Evolutionary conservation across 495 filamentous ascomycete species (phyloP).

Genomic region (Neurospora cerealis): DNA sequence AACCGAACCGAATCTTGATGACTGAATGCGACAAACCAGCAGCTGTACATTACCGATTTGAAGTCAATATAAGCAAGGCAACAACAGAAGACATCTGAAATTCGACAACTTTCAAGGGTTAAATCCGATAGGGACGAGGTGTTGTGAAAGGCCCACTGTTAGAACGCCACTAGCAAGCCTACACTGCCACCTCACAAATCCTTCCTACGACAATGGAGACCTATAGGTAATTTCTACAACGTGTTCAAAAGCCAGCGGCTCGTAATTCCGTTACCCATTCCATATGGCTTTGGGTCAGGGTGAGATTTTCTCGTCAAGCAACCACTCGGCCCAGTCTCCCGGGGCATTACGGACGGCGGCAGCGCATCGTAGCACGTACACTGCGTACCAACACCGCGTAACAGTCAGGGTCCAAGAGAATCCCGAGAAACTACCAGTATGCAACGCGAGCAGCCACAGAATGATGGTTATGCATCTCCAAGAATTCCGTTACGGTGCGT

Average conservation of each 20-base stretch:
- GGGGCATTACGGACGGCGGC: not conserved
- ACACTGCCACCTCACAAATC: not conserved
- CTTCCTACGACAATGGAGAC: not conserved
- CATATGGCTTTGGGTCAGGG: not conserved
- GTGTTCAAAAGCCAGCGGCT: not conserved
- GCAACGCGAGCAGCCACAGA: not conserved
- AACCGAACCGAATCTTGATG: not conserved
- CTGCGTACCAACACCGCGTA: not conserved
- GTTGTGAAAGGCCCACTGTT: not conserved
- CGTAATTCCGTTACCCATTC: not conserved
- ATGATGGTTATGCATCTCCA: not conserved
- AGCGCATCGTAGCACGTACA: not conserved
- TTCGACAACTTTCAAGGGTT: not conserved
- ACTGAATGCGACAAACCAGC: not conserved
- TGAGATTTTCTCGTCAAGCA: not conserved
- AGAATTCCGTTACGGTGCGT: not conserved
- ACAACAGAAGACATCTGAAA: not conserved
- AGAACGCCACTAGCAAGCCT: not conserved
- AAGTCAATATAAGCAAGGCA: not conserved
- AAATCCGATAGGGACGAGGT: not conserved
- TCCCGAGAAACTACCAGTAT: not conserved
- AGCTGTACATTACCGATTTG: not conserved
- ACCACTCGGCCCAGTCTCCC: not conserved
- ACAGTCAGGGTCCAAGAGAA: not conserved
- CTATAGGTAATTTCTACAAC: not conserved